Evolutionary conservation across 768 basidiomycete species (phyloP), one percentile per base, ranked within the genome.

Genomic region (Pleurotus giganteus): DNA sequence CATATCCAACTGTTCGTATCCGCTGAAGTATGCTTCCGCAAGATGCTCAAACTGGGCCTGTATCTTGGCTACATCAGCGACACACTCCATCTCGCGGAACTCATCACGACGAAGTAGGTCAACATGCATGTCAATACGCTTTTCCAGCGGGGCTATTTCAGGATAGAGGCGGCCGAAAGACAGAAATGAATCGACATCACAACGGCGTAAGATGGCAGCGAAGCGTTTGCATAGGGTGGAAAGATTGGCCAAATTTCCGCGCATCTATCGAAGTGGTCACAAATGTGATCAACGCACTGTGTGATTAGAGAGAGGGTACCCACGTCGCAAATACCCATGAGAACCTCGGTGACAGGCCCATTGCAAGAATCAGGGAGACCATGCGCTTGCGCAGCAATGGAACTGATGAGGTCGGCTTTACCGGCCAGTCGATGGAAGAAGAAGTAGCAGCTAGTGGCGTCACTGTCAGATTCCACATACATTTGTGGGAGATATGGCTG

Each of bases 291-390:
- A 47, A 2, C 32, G n/a, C n/a, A n/a, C n/a, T n/a, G n/a, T n/a
- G n/a, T n/a, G n/a, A n/a, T n/a, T 24, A 27, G 45, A 17, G 27
- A 19, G 42, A n/a, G 15, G 28, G 37, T 17, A 63, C 78, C 27
- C 57, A 90, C 91, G 79, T 98, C 96, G 70, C 96, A 98, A 32
- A 97, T 85, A 15, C 92, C 92, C n/a, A 97, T 94, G 11, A 98
- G 78, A 1, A 78, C 80, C 51, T 97, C 95, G 0, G 92, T 88
- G 0, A 94, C 88, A 36, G 83, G 75, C 0, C 86, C 85, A 58
- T 88, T 90, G 21, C 98, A 82, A 3, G 91, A 84, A 34, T 93
- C 91, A 4, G 94, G 92, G 27, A 99, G 72, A 31, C 83, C 82
- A 64, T 98, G 90, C 13, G 84, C 82, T 58, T 92, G 87, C 1